Evolutionary conservation across 1,284 basidiomycete genomes (phyloP), one percentile per base, ranked within the genome.

Genomic region (Afroboletus lepidellus): DNA sequence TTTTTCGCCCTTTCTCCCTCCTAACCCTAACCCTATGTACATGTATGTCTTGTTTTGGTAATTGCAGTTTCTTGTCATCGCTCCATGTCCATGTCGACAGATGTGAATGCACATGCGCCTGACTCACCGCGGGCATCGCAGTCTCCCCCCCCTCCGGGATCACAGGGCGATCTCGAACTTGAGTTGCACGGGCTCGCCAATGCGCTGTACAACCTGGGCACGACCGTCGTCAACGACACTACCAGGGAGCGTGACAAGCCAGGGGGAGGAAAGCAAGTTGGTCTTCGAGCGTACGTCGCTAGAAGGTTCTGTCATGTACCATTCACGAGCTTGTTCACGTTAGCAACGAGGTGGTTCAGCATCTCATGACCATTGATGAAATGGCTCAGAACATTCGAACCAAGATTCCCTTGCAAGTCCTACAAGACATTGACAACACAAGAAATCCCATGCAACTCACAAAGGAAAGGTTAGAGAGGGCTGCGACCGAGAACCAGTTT

Each of bases 401-500:
- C 0, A 84, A 80, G 78, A 77, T 90, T 20, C 87, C 88, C 0
- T 74, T 86, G 67, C 85, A 90, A 65, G 77, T 89, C 24, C 70
- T 90, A 18, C 74, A 77, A 33, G 86, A 90, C 57, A 85, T 92
- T 51, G 90, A 92, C 71, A 84, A 83, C 58, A 77, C 84, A 11
- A 79, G 83, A 50, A 92, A 41, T 41, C 38, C 38, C 3, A 39
- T 39, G 21, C 38, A 39, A 39, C 38, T 39, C 23, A 39, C 38
- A 2, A 41, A 41, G 24, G 38, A 92, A 55, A 76, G 85, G 42
- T 67, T 92, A 7, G 90, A 92, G 67, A 78, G 89, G 46, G 81
- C 88, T 0, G 86, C 89, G 21, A 87, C 87, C 1, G 90, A 92
- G 70, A 93, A 92, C 65, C 90, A 92, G 67, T 92, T 90, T 60